phyloP scores from a whole-genome alignment of 139 green algal genomes.

The Desmodesmus armatus region DNA sequence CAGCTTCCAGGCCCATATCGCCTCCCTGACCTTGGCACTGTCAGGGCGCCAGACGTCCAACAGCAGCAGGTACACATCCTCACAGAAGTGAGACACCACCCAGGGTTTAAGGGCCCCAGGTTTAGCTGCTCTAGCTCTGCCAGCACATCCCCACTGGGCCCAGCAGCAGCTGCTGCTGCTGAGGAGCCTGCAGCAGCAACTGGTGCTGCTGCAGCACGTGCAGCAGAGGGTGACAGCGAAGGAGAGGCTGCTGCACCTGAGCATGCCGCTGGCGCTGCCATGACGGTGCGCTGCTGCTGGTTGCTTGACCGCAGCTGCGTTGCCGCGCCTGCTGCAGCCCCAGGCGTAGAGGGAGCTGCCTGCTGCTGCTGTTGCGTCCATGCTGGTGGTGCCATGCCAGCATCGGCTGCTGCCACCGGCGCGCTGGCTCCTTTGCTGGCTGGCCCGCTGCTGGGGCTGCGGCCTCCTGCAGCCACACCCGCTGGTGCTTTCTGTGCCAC shows the following conservation, averaged over 20 bases:
- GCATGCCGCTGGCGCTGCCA: slow-evolving; percentile 23
- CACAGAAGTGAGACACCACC: slow-evolving; percentile 38
- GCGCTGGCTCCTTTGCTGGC: neutral
- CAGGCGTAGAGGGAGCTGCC: neutral
- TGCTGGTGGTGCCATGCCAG: neutral
- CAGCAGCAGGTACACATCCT: slow-evolving; percentile 54
- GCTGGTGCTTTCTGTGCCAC: slow-evolving; percentile 1
- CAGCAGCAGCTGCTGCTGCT: neutral
- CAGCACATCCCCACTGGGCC: neutral
- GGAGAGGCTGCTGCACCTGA: neutral
- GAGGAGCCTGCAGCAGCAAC: neutral
- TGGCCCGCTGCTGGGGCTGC: neutral
- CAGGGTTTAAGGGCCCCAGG: slow-evolving; percentile 8
- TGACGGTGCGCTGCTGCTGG: neutral
- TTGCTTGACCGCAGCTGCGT: neutral
- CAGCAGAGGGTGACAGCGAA: neutral
- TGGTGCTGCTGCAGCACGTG: neutral
- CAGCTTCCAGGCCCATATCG: slow-evolving; percentile 51
- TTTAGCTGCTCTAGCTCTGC: slow-evolving; percentile 21
- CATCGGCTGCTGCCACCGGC: neutral
- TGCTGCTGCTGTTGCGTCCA: slow-evolving; percentile 12
- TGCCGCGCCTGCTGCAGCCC: neutral
- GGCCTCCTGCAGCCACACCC: neutral
- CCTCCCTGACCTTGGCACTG: slow-evolving; percentile 40
- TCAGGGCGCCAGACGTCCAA: slow-evolving; percentile 52